Evolutionary conservation across 129 eudicot species (phyloP).

Genomic region (Flaveria trinervia): DNA sequence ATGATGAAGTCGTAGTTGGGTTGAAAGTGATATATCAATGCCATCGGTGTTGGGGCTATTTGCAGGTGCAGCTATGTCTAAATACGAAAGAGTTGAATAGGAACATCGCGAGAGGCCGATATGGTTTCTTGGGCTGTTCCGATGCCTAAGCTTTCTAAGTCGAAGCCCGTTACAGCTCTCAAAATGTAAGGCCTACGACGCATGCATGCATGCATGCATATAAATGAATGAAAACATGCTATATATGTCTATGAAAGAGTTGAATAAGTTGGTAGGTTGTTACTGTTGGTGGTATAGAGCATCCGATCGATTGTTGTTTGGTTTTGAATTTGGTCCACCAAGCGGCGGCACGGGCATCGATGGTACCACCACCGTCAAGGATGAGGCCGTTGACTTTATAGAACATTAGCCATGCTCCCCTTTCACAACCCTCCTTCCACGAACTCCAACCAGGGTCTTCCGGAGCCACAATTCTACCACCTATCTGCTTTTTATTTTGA

Average conservation of each 20-base stretch:
- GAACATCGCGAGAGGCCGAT: slow-evolving; percentile 29
- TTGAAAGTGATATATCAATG: slow-evolving; percentile 37
- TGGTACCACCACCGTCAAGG: slow-evolving; percentile 31
- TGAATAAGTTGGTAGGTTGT: background rate
- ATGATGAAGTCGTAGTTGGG: slow-evolving; percentile 23
- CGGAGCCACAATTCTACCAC: slow-evolving; percentile 32
- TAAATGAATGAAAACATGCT: no score
- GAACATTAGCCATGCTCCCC: slow-evolving; percentile 31
- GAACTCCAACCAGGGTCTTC: slow-evolving; percentile 23
- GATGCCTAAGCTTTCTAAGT: slow-evolving; percentile 24
- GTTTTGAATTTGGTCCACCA: slow-evolving; percentile 34
- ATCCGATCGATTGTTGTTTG: slow-evolving; percentile 1
- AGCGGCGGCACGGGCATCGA: slow-evolving; percentile 35
- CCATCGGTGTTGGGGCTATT: slow-evolving; percentile 45
- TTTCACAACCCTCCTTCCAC: slow-evolving; percentile 22
- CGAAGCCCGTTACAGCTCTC: slow-evolving; percentile 28
- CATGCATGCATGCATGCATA: no score
- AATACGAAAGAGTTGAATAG: slow-evolving; percentile 16
- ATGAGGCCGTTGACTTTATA: slow-evolving; percentile 15
- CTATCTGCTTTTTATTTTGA: slow-evolving; percentile 1
- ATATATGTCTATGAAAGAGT: no score
- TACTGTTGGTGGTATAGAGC: slow-evolving; percentile 37
- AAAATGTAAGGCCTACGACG: slow-evolving; percentile 35
- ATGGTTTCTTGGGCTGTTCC: slow-evolving; percentile 43
- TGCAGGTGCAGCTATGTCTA: slow-evolving; percentile 37